phyloP scores from a whole-genome alignment of 129 eudicot genomes.

The Silybum marianum region DNA sequence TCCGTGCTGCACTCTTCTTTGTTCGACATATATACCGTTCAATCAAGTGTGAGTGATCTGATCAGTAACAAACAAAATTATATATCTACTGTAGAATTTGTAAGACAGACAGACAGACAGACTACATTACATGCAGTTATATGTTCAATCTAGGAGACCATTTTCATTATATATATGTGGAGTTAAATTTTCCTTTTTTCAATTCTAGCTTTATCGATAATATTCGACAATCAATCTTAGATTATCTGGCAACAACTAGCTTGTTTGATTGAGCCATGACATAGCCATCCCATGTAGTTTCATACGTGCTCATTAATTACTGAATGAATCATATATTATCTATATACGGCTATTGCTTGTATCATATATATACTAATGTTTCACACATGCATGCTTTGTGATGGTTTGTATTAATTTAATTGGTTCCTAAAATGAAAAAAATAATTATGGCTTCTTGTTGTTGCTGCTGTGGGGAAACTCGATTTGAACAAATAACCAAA shows the following conservation, averaged over 20 bases:
- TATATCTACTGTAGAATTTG: neutral
- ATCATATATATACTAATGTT: too few relatives aligned
- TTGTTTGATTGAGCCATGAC: neutral
- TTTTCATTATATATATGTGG: slow-evolving; percentile 3
- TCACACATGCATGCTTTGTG: too few relatives aligned
- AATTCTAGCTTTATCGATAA: neutral
- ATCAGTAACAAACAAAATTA: neutral
- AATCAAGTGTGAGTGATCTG: slow-evolving; percentile 50
- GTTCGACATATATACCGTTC: slow-evolving; percentile 63
- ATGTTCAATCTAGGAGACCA: neutral
- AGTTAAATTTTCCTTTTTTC: slow-evolving; percentile 1
- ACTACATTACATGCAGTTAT: neutral
- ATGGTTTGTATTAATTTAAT: too few relatives aligned
- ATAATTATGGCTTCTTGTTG: too few relatives aligned
- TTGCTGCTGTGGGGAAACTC: too few relatives aligned
- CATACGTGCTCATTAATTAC: neutral
- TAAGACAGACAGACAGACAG: neutral
- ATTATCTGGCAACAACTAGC: neutral
- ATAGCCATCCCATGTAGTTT: neutral
- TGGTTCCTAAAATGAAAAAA: too few relatives aligned
- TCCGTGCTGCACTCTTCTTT: slow-evolving; percentile 53
- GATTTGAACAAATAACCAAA: too few relatives aligned
- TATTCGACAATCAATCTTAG: too few relatives aligned
- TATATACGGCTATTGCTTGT: too few relatives aligned
- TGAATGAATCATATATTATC: neutral